Evolutionary conservation across 768 basidiomycete genomes (phyloP), one percentile per base, ranked within the genome.

Genomic region (Cystobasidium onofrii): DNA sequence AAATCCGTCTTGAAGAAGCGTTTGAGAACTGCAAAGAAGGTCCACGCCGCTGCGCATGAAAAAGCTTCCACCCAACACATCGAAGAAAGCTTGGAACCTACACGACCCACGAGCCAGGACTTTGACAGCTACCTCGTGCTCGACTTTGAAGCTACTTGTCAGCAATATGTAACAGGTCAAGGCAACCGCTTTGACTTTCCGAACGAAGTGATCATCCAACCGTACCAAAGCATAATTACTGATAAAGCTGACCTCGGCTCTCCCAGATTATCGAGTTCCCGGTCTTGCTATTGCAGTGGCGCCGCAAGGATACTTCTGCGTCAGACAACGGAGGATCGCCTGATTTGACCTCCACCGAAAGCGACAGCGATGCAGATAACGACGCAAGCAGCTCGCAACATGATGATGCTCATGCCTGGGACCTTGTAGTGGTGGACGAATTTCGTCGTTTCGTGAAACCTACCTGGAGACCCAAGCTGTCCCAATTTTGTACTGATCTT

Each of bases 391-490:
- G 78, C 86, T 83, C n/a, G n/a, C n/a, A n/a, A 76, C 83, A 84
- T 39, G 73, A 80, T 20, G 84, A 85, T 64, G 85, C 85, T 62
- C 50, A 39, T 36, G 55, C 67, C 54, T 66, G 63, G 61, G 83
- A 83, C 52, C 83, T 97, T 27, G 86, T 88, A 79, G 83, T 89
- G 44, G 84, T 89, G 23, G 89, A 87, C 76, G 90, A 91, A 80
- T 98, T 93, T 83, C 88, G 90, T 75, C 88, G 87, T 76, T 95
- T 90, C 80, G 92, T 97, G 84, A 77, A 84, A 78, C 95, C 95
- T 7, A 89, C 87, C 6, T 97, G 92, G 91, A 83, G 85, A 54
- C 92, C 94, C 0, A 83, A 81, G 64, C 84, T 99, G 7, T 88
- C 90, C 7, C 82, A 85, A 1, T 99, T 96, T 80, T 97, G 95